These are phyloP conservation scores for Lipomyces yarrowii DNA, from an alignment of 1,139 yeast genomes.

Conservation along the genomic window DNA sequence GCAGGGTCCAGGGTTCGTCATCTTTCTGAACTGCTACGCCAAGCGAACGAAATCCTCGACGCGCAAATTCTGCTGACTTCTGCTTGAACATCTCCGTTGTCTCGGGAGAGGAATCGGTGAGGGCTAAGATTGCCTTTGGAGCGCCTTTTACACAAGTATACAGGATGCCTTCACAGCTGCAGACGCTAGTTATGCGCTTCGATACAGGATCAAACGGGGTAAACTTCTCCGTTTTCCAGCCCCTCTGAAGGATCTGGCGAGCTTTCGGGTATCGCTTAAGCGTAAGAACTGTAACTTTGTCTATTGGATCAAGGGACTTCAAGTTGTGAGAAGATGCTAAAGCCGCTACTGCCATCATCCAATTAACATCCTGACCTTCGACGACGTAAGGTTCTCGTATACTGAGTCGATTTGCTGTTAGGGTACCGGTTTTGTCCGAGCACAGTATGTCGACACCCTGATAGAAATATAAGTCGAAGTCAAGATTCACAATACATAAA, in stretches of 20 bases:
- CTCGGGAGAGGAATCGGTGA: constrained; percentile 64
- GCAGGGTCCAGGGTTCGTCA: constrained; percentile 69
- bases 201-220: constrained; percentile 73
- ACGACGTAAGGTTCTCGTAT: constrained; percentile 98
- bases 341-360: constrained; percentile 95
- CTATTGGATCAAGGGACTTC: constrained; percentile 98
- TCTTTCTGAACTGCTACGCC: constrained; percentile 75
- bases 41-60: constrained; percentile 70
- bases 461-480: not conserved
- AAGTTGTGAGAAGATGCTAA: constrained; percentile 97
- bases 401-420: constrained; percentile 94
- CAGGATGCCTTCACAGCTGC: constrained; percentile 66
- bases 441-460: constrained; percentile 93
- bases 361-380: constrained; percentile 96
- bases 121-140: constrained; percentile 69
- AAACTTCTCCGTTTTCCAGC: constrained; percentile 66
- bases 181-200: constrained; percentile 69
- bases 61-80: constrained; percentile 70
- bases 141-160: constrained; percentile 72
- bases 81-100: constrained; percentile 64
- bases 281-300: constrained; percentile 91
- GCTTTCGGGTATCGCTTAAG: constrained; percentile 66
- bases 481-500: not conserved
- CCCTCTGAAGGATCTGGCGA: constrained; percentile 61
- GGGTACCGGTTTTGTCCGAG: constrained; percentile 98